These are phyloP conservation scores for Physcomitrellopsis africana DNA, from an alignment of 225 moss, liverwort and hornwort genomes.

Conservation along the genomic window DNA sequence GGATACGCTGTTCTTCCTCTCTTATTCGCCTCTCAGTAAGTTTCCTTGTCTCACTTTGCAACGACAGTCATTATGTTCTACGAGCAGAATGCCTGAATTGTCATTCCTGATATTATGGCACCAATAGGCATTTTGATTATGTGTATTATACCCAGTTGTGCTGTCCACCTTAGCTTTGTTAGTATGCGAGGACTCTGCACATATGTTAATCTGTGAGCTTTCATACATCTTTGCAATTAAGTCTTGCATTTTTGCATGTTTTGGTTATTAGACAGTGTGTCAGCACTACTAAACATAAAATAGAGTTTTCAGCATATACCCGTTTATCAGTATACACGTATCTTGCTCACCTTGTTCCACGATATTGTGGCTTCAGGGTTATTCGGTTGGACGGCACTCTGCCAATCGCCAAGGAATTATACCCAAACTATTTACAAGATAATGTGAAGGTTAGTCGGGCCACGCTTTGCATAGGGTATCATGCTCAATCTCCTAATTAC, in stretches of 20 bases:
- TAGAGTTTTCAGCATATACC: neutral
- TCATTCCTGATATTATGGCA: neutral
- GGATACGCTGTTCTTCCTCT: conserved; percentile 76
- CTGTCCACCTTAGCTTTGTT: neutral
- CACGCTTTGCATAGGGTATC: conserved; percentile 6
- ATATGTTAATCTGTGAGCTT: conserved; percentile 16
- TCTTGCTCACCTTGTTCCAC: conserved; percentile 24
- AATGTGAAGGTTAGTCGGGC: conserved; percentile 73
- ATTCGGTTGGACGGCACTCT: conserved; percentile 92
- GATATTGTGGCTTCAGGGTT: conserved; percentile 63
- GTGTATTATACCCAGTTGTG: conserved; percentile 11
- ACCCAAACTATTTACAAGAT: conserved; percentile 95
- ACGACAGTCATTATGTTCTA: conserved; percentile 14
- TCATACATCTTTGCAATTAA: conserved; percentile 17
- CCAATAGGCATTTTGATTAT: conserved; percentile 10
- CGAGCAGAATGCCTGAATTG: conserved; percentile 5
- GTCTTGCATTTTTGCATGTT: conserved; percentile 15
- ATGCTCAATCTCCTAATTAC: conserved; percentile 13
- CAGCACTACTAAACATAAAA: conserved; percentile 2
- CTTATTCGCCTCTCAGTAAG: conserved; percentile 74
- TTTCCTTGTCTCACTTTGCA: conserved; percentile 26
- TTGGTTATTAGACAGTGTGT: conserved; percentile 22
- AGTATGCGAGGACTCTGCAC: neutral
- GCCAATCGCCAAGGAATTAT: conserved; percentile 85
- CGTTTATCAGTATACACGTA: neutral